Base-by-base conservation (phyloP, 352 stramenopile species). In the Globisporangium spinosum region DNA sequence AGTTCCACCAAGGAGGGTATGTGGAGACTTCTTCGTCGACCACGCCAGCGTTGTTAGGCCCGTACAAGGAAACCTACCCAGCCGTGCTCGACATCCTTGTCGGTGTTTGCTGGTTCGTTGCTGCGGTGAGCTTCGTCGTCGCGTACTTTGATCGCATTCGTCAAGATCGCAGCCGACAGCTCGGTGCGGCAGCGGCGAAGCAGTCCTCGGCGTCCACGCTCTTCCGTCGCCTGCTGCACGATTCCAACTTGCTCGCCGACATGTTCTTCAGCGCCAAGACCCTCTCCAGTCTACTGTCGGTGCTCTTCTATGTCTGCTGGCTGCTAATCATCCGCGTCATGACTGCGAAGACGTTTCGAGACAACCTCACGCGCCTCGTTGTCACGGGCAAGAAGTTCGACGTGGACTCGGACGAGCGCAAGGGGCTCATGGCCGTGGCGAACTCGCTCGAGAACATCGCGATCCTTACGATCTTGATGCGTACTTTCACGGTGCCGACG, bases 321-420 rank as follows among this genome's bases (percentile, higher is more conserved):
- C 63, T 70, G 17, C 68, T 69, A 0, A 79, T 87, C 23, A 69
- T 85, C 1, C 25, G 29, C 12, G 64, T 79, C 58, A 84, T 85
- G 76, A 74, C 73, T n/a, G 69, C 70, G 5, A 65, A 75, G n/a
- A 22, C 54, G 17, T 89, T 86, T 47, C 79, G 69, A 15, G 68
- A 76, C 40, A 85, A 80, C 49, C 62, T 90, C 15, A 62, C 71
- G n/a, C 68, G 47, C 15, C 72, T 89, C 8, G 75, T 81, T 3
- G 64, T 76, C 12, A 70, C 61, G 4, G 78, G 69, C 13, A 80
- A 85, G 53, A 65, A 57, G 17, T 85, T 78, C 27, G 69, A 72
- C 15, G 69, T 25, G 15, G 55, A 77, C 47, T 76, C 70, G 5
- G 71, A 73, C 25, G 74, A 80, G 62, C 72, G 67, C 61, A 58